Evolutionary conservation across 176 grass and related monocot genomes (phyloP).

Genomic region (Carex parvula): DNA sequence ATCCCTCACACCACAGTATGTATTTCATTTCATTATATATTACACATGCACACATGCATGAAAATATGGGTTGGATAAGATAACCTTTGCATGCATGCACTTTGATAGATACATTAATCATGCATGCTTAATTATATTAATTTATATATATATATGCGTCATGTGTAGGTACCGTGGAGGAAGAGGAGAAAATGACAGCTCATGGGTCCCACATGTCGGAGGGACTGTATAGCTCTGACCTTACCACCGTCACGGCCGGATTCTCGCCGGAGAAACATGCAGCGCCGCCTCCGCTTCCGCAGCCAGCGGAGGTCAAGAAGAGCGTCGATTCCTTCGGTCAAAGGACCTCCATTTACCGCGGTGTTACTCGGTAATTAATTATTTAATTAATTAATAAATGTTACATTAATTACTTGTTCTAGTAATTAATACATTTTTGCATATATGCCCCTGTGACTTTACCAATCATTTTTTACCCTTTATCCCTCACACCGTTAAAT

Average conservation of each 20-base stretch:
- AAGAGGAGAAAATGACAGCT: conserved; percentile 51
- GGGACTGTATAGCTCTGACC: conserved; percentile 60
- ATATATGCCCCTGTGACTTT: neutral
- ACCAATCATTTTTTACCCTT: neutral
- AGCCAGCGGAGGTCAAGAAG: conserved; percentile 47
- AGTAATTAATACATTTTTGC: neutral
- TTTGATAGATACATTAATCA: neutral
- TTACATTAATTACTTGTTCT: neutral
- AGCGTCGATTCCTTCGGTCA: conserved; percentile 73
- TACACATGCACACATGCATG: too few species aligned
- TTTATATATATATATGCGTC: neutral
- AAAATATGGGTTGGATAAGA: neutral
- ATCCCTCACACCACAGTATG: conserved; percentile 42
- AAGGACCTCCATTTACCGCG: conserved; percentile 93
- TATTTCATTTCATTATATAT: neutral
- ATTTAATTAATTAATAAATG: too few species aligned
- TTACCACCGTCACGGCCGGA: conserved; percentile 55
- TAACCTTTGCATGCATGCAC: neutral
- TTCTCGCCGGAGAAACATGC: conserved; percentile 16
- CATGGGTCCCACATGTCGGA: conserved; percentile 26
- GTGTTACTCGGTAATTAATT: conserved; percentile 74
- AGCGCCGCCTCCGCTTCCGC: neutral
- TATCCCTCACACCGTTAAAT: neutral
- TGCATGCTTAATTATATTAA: neutral
- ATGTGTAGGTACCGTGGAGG: conserved; percentile 35